Percentiles rank a stretch among this genome's conserved stretches.
Conservation (phyloP, 1,284 basidiomycete genomes). For the Cryptococcus sp. region DNA sequence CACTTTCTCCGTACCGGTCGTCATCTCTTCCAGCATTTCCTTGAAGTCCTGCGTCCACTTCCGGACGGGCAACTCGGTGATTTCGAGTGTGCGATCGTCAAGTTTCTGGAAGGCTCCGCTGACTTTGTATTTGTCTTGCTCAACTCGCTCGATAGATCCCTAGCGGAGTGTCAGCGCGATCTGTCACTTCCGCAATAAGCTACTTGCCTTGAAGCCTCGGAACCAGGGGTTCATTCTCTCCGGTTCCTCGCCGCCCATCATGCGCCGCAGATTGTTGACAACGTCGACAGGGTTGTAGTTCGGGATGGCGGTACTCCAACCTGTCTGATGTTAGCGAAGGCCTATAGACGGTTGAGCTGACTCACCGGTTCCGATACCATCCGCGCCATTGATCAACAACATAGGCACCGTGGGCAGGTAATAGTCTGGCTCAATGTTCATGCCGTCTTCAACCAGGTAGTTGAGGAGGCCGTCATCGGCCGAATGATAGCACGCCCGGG, state of each 20-base stretch:
- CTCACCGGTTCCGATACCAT: slow-evolving; percentile 94
- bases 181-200: not conserved
- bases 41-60: slow-evolving; percentile 95
- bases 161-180: slow-evolving; percentile 43
- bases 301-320: slow-evolving; percentile 94
- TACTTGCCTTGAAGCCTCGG: slow-evolving; percentile 72
- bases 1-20: slow-evolving; percentile 63
- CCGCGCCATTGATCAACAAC: slow-evolving; percentile 89
- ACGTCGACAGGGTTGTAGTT: slow-evolving; percentile 93
- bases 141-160: slow-evolving; percentile 78
- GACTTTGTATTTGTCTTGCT: slow-evolving; percentile 86
- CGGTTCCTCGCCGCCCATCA: slow-evolving; percentile 85
- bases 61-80: slow-evolving; percentile 94
- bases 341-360: not conserved
- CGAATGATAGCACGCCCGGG: slow-evolving; percentile 77
- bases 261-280: slow-evolving; percentile 78
- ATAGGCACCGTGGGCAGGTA: slow-evolving; percentile 90
- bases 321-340: slow-evolving; percentile 54
- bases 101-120: slow-evolving; percentile 74
- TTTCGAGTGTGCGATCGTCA: slow-evolving; percentile 85
- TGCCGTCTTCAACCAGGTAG: slow-evolving; percentile 85
- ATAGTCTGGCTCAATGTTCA: slow-evolving; percentile 89
- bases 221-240: slow-evolving; percentile 94
- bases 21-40: slow-evolving; percentile 75
- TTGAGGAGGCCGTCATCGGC: slow-evolving; percentile 83